phyloP scores from a whole-genome alignment of 2,329 filamentous ascomycete species.

The Sclerotinia borealis region DNA sequence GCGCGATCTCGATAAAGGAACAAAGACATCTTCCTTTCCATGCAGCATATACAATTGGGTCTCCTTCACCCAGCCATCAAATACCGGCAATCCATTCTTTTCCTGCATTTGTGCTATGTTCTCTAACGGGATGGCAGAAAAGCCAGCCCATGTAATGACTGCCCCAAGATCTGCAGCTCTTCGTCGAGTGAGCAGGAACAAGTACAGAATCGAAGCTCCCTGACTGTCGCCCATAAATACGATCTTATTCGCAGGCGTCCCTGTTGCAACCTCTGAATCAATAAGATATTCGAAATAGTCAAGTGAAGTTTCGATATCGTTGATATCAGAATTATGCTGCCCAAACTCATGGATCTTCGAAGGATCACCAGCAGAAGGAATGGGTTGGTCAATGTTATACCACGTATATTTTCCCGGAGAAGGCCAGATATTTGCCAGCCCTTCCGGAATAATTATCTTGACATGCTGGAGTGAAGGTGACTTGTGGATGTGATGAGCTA shows the following conservation, averaged over 20 bases:
- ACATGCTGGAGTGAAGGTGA: conserved; percentile 15
- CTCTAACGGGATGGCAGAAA: conserved; percentile 11
- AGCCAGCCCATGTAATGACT: conserved; percentile 13
- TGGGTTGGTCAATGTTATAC: conserved; percentile 15
- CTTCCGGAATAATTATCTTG: conserved; percentile 16
- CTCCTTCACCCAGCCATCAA: conserved; percentile 11
- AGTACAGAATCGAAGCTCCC: conserved; percentile 11
- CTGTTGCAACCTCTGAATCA: conserved; percentile 7
- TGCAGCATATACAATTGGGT: conserved; percentile 17
- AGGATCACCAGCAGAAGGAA: conserved; percentile 10
- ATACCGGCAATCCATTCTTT: conserved; percentile 5
- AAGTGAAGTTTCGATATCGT: conserved; percentile 15
- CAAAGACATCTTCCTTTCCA: conserved; percentile 12
- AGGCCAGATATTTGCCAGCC: conserved; percentile 9
- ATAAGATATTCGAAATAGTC: conserved; percentile 16
- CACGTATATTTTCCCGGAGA: conserved; percentile 6
- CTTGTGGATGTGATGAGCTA: conserved; percentile 15
- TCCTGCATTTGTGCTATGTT: conserved; percentile 12
- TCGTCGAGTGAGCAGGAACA: conserved; percentile 13
- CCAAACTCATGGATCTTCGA: conserved; percentile 1
- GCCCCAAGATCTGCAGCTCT: conserved; percentile 11
- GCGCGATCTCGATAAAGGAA: conserved; percentile 9
- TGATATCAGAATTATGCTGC: conserved; percentile 2
- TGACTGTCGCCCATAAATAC: conserved; percentile 18
- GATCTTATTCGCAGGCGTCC: conserved; percentile 10